These are phyloP conservation scores for Amanita thiersii DNA, from an alignment of 768 basidiomycete species.

Conservation along the genomic window DNA sequence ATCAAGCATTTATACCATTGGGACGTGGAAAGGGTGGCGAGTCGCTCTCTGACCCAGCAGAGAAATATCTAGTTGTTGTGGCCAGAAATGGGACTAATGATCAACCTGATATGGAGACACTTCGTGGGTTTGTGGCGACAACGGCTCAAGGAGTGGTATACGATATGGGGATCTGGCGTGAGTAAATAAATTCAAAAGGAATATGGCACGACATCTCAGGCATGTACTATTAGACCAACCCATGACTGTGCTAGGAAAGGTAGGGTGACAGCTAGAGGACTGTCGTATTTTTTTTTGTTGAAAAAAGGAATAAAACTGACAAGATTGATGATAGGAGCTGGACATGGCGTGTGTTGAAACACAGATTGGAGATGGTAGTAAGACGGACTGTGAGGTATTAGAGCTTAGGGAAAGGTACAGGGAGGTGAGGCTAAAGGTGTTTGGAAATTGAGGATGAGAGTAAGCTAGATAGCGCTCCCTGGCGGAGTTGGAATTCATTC, in stretches of 20 bases:
- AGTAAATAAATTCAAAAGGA: constrained; percentile 26
- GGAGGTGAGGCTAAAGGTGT: constrained; percentile 26
- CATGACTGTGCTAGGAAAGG: constrained; percentile 74
- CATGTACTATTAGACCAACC: constrained; percentile 66
- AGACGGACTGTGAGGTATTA: constrained; percentile 82
- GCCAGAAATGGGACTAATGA: constrained; percentile 73
- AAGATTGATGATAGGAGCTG: constrained; percentile 38
- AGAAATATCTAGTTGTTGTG: constrained; percentile 77
- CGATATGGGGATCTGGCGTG: constrained; percentile 82
- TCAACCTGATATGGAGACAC: constrained; percentile 62
- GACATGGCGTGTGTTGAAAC: constrained; percentile 90
- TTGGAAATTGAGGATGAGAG: constrained; percentile 10
- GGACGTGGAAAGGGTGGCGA: constrained; percentile 44
- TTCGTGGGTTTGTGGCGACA: constrained; percentile 78
- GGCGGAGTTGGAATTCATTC: constrained; percentile 33
- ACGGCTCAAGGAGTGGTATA: constrained; percentile 84
- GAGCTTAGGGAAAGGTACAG: constrained; percentile 31
- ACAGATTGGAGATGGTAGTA: constrained; percentile 76
- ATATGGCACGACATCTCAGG: neutral
- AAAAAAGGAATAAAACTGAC: constrained; percentile 6
- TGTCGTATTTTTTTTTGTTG: constrained; percentile 10
- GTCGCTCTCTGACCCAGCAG: constrained; percentile 38
- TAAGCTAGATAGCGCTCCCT: constrained; percentile 29
- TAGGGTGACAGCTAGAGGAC: constrained; percentile 19
- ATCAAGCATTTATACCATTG: constrained; percentile 94